phyloP scores from a whole-genome alignment of 2,329 filamentous ascomycete genomes.

The Arthrobotrys conoides region DNA sequence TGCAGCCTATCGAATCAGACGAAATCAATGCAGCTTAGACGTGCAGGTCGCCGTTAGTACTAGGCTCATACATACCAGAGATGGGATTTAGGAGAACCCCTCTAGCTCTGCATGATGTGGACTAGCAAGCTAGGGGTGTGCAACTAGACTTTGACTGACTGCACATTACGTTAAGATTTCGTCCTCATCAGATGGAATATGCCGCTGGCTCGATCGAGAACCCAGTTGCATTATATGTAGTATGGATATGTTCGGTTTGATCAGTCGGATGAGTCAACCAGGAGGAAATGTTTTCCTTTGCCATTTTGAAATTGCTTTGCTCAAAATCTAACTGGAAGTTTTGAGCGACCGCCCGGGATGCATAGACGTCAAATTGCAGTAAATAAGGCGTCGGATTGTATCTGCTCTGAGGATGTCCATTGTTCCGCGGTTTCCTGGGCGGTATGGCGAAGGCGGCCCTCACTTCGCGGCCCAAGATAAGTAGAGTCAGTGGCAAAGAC shows the following conservation, averaged over 20 bases:
- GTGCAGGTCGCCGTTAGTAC: constrained; percentile 19
- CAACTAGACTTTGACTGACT: not conserved
- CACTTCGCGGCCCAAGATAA: constrained; percentile 7
- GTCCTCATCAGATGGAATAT: not conserved
- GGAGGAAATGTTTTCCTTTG: not conserved
- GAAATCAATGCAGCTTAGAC: constrained; percentile 33
- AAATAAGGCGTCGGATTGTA: constrained; percentile 9
- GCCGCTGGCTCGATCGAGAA: constrained; percentile 3
- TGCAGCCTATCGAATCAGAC: constrained; percentile 9
- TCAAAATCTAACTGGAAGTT: not conserved
- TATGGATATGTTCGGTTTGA: not conserved
- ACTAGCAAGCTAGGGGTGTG: not conserved
- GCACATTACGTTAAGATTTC: constrained; percentile 3
- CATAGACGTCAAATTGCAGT: constrained; percentile 15
- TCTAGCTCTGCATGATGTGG: not conserved
- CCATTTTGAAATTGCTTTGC: not conserved
- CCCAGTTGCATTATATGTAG: not conserved
- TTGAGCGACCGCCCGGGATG: constrained; percentile 11
- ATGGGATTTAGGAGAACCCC: not conserved
- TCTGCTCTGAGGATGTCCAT: constrained; percentile 5
- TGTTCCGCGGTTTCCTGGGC: constrained; percentile 37
- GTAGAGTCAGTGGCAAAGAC: constrained; percentile 24
- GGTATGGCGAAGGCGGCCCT: not conserved
- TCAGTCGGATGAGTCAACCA: not conserved
- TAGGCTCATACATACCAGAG: constrained; percentile 1